Conservation (phyloP, 345 rosid species). For the Lepidium africanum region DNA sequence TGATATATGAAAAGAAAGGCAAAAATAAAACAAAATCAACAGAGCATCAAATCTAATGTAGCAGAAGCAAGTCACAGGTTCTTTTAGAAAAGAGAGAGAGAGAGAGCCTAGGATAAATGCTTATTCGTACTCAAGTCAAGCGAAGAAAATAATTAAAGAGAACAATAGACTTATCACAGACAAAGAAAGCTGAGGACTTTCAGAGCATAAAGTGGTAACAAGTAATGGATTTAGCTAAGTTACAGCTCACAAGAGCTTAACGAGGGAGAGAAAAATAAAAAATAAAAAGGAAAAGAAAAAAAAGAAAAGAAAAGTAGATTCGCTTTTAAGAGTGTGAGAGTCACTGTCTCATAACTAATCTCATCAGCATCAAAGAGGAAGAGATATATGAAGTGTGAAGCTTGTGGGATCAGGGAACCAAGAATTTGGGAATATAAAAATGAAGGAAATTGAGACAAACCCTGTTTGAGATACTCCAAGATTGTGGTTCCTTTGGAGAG, state of each 20-base stretch:
- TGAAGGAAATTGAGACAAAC: slow-evolving; percentile 16
- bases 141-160: slow-evolving; percentile 33
- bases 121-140: slow-evolving; percentile 33
- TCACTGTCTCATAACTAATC: slow-evolving; percentile 28
- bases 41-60: slow-evolving; percentile 62
- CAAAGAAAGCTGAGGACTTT: slow-evolving; percentile 78
- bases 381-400: background rate
- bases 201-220: slow-evolving; percentile 80
- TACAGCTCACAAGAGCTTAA: slow-evolving; percentile 49
- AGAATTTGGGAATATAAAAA: background rate
- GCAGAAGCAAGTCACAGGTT: slow-evolving; percentile 37
- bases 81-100: slow-evolving; percentile 27
- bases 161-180: slow-evolving; percentile 29
- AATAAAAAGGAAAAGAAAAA: background rate
- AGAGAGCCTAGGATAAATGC: slow-evolving; percentile 34
- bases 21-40: slow-evolving; percentile 38
- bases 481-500: slow-evolving; percentile 36
- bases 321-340: slow-evolving; percentile 45
- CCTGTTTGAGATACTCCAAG: slow-evolving; percentile 44
- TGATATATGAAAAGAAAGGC: slow-evolving; percentile 34
- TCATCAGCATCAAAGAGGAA: slow-evolving; percentile 23
- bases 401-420: slow-evolving; percentile 17
- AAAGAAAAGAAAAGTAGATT: slow-evolving; percentile 54
- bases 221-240: slow-evolving; percentile 48
- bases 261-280: background rate